Percentiles rank a stretch among this genome's conserved stretches.
Conservation (phyloP, 768 basidiomycete genomes). For the Cantharellus anzutake region DNA sequence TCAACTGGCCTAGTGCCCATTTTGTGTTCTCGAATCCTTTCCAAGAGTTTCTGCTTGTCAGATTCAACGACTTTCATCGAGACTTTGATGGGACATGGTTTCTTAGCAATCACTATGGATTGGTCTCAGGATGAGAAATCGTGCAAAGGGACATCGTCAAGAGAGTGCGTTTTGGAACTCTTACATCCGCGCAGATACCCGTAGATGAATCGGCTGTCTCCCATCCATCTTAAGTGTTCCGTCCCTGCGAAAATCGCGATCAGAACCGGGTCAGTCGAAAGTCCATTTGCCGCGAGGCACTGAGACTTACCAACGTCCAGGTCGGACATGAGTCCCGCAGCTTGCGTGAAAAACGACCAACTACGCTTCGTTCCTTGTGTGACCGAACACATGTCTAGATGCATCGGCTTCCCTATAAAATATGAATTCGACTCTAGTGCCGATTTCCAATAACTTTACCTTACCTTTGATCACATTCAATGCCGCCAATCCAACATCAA, state of each 20-base stretch:
- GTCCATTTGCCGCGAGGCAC: neutral
- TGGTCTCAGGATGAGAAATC: conserved; percentile 2
- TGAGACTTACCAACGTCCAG: conserved; percentile 37
- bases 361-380: conserved; percentile 40
- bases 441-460: neutral
- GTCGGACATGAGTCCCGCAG: conserved; percentile 71
- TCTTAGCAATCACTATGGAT: conserved; percentile 34
- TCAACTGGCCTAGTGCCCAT: conserved; percentile 3
- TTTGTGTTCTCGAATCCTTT: conserved; percentile 25
- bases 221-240: conserved; percentile 75
- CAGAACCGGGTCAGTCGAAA: neutral
- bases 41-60: conserved; percentile 56
- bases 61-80: conserved; percentile 47
- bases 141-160: conserved; percentile 1
- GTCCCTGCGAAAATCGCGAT: conserved; percentile 22
- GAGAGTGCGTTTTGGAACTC: conserved; percentile 11
- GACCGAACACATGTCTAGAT: conserved; percentile 61
- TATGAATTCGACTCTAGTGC: neutral
- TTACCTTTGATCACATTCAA: conserved; percentile 68
- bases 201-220: conserved; percentile 54
- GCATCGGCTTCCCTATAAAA: conserved; percentile 43
- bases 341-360: conserved; percentile 71
- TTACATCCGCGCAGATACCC: conserved; percentile 54
- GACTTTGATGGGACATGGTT: conserved; percentile 48
- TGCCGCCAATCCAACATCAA: conserved; percentile 51